Evolutionary conservation across 2,329 filamentous ascomycete genomes (phyloP).

Genomic region (Didymella arachidicola): DNA sequence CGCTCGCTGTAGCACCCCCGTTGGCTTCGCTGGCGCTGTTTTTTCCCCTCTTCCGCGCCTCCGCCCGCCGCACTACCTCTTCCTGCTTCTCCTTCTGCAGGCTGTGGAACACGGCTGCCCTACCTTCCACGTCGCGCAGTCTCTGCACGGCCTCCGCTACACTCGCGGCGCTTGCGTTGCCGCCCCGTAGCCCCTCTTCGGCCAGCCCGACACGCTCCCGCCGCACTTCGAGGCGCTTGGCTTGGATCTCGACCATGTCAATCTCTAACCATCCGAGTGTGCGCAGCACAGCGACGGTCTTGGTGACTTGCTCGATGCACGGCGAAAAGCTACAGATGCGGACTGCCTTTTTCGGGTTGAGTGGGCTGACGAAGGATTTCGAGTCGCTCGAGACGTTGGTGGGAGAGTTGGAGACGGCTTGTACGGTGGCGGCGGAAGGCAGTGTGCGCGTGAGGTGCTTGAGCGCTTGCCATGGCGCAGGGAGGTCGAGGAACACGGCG

Average conservation of each 20-base stretch:
- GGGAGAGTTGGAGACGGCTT: constrained; percentile 24
- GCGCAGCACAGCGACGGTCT: constrained; percentile 82
- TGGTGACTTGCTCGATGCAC: constrained; percentile 94
- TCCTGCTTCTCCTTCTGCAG: constrained; percentile 51
- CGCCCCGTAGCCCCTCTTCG: constrained; percentile 70
- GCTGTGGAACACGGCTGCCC: constrained; percentile 70
- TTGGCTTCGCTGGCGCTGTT: neutral
- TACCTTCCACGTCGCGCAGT: constrained; percentile 75
- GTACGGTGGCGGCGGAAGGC: constrained; percentile 33
- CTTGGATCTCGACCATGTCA: constrained; percentile 87
- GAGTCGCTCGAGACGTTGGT: neutral
- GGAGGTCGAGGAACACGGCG: constrained; percentile 80
- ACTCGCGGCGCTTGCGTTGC: constrained; percentile 72
- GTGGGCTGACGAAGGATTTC: constrained; percentile 55
- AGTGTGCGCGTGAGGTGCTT: constrained; percentile 72
- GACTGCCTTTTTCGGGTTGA: constrained; percentile 75
- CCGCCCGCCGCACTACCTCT: constrained; percentile 54
- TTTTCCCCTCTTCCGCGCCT: constrained; percentile 36
- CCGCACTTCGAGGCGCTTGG: constrained; percentile 80
- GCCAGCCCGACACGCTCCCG: constrained; percentile 81
- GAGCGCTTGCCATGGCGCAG: constrained; percentile 81
- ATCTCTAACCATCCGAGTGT: constrained; percentile 89
- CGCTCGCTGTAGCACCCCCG: constrained; percentile 5
- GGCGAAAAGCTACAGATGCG: constrained; percentile 95
- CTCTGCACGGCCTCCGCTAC: constrained; percentile 81